A percentile compares a stretch with the other conserved stretches of the same genome.
These are phyloP conservation scores for Yamadazyma sp. DNA, from an alignment of 805 yeast species.

Conservation along the genomic window DNA sequence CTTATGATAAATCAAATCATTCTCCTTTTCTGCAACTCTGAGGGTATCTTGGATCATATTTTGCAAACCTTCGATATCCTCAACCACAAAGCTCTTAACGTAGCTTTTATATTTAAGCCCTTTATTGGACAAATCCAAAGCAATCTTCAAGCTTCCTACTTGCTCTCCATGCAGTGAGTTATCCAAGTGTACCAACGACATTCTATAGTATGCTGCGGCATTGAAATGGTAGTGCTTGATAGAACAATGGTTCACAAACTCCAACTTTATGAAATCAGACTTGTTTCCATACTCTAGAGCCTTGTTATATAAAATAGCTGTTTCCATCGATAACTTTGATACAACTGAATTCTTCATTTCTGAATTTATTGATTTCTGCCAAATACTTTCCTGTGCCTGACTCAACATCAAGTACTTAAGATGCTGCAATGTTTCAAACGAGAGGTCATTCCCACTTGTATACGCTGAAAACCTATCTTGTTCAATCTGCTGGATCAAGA, in stretches of 20 bases:
- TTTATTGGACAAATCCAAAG: constrained; percentile 36
- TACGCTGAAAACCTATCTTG: constrained; percentile 2
- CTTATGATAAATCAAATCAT: constrained; percentile 75
- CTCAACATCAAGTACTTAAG: constrained; percentile 62
- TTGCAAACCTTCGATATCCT: constrained; percentile 53
- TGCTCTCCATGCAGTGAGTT: constrained; percentile 67
- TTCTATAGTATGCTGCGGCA: constrained; percentile 69
- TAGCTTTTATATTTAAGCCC: constrained; percentile 43
- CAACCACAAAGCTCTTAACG: constrained; percentile 43
- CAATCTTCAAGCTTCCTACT: constrained; percentile 54
- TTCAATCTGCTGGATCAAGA: constrained; percentile 11
- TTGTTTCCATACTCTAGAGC: constrained; percentile 41
- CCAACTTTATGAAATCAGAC: constrained; percentile 50
- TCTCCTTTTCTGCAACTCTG: constrained; percentile 67
- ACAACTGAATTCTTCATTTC: constrained; percentile 58
- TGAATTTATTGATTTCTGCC: constrained; percentile 64
- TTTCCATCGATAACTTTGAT: constrained; percentile 64
- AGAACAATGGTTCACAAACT: constrained; percentile 63
- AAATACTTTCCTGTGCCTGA: constrained; percentile 84
- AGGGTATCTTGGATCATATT: constrained; percentile 46
- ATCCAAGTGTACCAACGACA: constrained; percentile 50
- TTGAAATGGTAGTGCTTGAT: constrained; percentile 65
- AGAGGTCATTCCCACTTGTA: constrained; percentile 28
- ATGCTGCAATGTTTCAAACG: constrained; percentile 48
- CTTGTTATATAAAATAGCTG: constrained; percentile 52